Evolutionary conservation across 345 rosid species (phyloP), one percentile per base, ranked within the genome.

Genomic region (Turritis glabra): DNA sequence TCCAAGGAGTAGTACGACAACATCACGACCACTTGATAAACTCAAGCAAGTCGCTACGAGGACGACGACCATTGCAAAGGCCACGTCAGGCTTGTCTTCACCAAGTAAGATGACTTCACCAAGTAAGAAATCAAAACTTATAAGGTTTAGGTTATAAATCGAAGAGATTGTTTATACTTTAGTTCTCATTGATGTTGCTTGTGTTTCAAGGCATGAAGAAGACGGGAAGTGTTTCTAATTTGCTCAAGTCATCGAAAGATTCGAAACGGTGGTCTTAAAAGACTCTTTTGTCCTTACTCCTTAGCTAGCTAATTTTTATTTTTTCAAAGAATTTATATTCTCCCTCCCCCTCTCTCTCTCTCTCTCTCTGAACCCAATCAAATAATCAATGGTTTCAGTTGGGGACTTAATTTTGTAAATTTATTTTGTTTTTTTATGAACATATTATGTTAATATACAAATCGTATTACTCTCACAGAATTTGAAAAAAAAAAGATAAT

Each of bases 21-120:
- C 79, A 40, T 23, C 74, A 68, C 69, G 79, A 52, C 74, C 79
- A 68, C 69, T 75, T 60, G 79, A 68, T 61, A 75, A 75, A 43
- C 79, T 75, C 25, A 75, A 62, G 50, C 77, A 64, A 73, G 74
- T 52, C 5, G 64, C 74, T 52, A 68, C 69, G 13, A 75, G 74
- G 38, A 33, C 77, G 11, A 22, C 65, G 30, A 64, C 21, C 29
- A 23, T 64, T 13, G 64, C 64, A 32, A 73, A 75, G 64, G 63
- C 47, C n/a, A 43, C 79, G 9, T 60, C 79, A 60, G 56, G 63
- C 41, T 38, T 75, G 69, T 17, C 27, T 12, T 67, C 79, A 67
- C 79, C 79, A 41, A 68, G 74, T 67, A 67, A 67, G 74, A 43
- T 75, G 68, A 12, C 33, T 14, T 66, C 78, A 66, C 78, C 78